A percentile compares a stretch with the other conserved stretches of the same genome.
These are phyloP conservation scores for Globisporangium emineosum DNA, from an alignment of 352 stramenopile species.

Conservation along the genomic window DNA sequence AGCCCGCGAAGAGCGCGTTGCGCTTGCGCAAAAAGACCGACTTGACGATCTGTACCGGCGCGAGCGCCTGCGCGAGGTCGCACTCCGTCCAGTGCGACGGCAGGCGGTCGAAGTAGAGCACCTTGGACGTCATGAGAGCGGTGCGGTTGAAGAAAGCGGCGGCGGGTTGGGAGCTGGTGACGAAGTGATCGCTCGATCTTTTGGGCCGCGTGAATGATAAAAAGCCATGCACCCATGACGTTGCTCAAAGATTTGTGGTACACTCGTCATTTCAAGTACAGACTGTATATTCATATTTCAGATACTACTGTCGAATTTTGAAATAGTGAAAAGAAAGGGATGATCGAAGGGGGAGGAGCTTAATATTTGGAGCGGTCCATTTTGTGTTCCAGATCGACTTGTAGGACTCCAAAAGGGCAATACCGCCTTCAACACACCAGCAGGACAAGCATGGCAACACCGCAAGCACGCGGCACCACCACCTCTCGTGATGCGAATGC, in stretches of 20 bases:
- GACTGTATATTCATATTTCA: neutral
- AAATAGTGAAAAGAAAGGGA: neutral
- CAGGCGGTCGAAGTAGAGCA: constrained; percentile 50
- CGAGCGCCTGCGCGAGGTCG: constrained; percentile 26
- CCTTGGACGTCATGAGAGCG: constrained; percentile 35
- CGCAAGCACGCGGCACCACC: neutral
- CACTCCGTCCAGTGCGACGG: constrained; percentile 45
- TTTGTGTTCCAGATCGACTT: neutral
- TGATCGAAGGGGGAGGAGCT: no score
- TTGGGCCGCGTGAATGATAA: no score
- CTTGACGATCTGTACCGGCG: constrained; percentile 26
- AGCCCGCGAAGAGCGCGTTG: constrained; percentile 47
- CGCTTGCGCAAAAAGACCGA: constrained; percentile 50
- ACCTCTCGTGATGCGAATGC: neutral
- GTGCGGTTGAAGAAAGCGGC: no score
- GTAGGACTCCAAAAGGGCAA: neutral
- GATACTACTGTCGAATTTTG: neutral
- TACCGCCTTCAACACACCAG: neutral
- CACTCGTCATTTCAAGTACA: neutral
- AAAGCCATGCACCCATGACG: neutral
- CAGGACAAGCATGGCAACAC: constrained; percentile 1
- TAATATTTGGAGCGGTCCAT: neutral
- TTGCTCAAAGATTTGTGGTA: neutral
- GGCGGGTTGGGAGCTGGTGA: neutral
- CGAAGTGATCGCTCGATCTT: constrained; percentile 7